These are phyloP conservation scores for Elsinoe perseae DNA, from an alignment of 2,329 filamentous ascomycete species.

Conservation along the genomic window DNA sequence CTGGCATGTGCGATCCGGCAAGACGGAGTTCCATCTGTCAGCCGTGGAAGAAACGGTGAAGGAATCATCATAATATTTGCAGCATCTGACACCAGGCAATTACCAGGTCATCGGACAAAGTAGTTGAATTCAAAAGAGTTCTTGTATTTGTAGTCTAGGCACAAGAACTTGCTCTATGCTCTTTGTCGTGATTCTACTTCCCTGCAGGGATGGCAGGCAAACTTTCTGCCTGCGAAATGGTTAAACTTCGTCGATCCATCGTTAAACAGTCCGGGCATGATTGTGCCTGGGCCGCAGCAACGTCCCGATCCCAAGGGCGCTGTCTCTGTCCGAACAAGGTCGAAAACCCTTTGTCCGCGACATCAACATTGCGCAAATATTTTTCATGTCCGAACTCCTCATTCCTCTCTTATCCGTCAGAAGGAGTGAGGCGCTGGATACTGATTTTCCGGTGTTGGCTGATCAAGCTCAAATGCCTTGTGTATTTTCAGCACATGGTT, in stretches of 20 bases:
- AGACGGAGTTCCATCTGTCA: background rate
- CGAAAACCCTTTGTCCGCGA: background rate
- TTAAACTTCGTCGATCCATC: background rate
- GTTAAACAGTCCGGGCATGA: background rate
- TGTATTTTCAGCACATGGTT: background rate
- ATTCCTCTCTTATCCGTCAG: background rate
- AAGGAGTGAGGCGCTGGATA: background rate
- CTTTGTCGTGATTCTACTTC: background rate
- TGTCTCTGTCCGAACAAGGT: background rate
- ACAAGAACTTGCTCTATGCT: background rate
- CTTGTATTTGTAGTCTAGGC: background rate
- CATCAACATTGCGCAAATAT: background rate
- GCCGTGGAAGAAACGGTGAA: background rate
- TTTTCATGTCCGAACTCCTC: background rate
- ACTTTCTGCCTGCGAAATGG: background rate
- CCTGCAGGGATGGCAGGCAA: background rate
- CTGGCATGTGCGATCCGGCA: conserved; percentile 7
- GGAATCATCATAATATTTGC: background rate
- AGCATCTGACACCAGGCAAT: background rate
- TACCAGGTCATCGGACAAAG: background rate
- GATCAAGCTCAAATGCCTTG: background rate
- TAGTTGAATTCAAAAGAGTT: background rate
- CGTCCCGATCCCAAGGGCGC: background rate
- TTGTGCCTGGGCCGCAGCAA: background rate
- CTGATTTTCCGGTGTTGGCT: background rate